phyloP scores from a whole-genome alignment of 1,284 basidiomycete species.

The Earliella scabrosa region DNA sequence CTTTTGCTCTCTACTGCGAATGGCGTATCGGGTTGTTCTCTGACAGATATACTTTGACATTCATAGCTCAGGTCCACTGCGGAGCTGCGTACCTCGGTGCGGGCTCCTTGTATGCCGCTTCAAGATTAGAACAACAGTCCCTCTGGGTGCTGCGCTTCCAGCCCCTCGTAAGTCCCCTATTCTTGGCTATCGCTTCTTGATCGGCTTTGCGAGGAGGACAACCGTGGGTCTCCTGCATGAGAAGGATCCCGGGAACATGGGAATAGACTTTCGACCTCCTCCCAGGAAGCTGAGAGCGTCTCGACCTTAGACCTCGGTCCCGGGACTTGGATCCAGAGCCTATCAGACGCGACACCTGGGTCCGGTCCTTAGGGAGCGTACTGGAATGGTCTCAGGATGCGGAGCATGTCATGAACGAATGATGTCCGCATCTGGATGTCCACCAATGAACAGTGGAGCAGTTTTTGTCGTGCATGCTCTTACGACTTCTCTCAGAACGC shows the following conservation, averaged over 20 bases:
- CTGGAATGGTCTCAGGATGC: not conserved
- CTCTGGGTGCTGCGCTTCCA: not conserved
- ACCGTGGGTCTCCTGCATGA: not conserved
- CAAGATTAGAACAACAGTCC: not conserved
- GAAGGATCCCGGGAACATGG: slow-evolving; percentile 5
- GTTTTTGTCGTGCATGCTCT: too few relatives aligned
- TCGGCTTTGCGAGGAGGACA: not conserved
- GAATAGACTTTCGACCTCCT: slow-evolving; percentile 3
- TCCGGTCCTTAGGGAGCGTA: not conserved
- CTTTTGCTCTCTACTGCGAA: too few relatives aligned
- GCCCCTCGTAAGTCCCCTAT: not conserved
- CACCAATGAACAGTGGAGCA: not conserved
- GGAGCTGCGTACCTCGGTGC: not conserved
- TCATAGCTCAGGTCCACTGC: not conserved
- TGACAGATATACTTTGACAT: not conserved
- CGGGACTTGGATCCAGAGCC: not conserved
- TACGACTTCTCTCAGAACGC: too few relatives aligned
- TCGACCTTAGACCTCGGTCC: not conserved
- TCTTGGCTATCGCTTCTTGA: not conserved
- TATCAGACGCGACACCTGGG: not conserved
- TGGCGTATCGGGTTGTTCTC: not conserved
- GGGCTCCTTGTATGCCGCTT: not conserved
- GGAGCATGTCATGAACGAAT: not conserved
- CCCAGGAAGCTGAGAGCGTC: not conserved
- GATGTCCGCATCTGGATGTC: not conserved